A percentile compares a stretch with the other conserved stretches of the same genome.
phyloP scores from a whole-genome alignment of 106 monocot genomes.

The Dendrobium chrysotoxum region DNA sequence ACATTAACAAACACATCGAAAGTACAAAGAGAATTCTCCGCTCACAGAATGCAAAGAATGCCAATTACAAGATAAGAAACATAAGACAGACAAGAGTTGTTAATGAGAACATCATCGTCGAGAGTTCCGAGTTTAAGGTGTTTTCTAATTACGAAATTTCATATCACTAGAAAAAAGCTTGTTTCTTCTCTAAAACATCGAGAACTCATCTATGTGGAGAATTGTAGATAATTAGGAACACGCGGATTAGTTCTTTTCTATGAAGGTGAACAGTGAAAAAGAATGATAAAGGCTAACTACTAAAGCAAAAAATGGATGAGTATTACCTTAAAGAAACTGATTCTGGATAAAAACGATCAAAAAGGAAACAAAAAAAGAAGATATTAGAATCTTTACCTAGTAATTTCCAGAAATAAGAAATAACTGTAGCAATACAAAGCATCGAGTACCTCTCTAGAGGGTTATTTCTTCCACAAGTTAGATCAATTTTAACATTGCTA shows the following conservation, averaged over 20 bases:
- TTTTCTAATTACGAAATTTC: background rate
- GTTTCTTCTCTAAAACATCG: background rate
- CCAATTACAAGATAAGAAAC: too few species aligned
- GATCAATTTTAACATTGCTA: slow-evolving; percentile 88
- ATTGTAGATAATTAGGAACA: background rate
- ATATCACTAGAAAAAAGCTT: background rate
- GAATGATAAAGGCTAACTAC: background rate
- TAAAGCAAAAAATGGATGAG: background rate
- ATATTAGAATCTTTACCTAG: slow-evolving; percentile 6
- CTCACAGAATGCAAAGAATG: too few species aligned
- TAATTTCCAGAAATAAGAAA: background rate
- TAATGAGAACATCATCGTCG: background rate
- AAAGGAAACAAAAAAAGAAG: slow-evolving; percentile 7
- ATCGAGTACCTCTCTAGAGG: slow-evolving; percentile 71
- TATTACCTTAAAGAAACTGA: slow-evolving; percentile 89
- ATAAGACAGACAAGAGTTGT: background rate
- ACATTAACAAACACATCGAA: too few species aligned
- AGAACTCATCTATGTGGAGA: background rate
- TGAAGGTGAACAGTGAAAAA: background rate
- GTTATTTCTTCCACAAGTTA: slow-evolving; percentile 75
- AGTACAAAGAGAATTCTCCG: too few species aligned
- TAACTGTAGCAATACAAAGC: background rate
- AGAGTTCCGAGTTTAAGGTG: background rate
- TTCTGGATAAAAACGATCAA: slow-evolving; percentile 35
- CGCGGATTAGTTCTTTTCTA: too few species aligned